Base-by-base conservation (phyloP, 495 filamentous ascomycete genomes). In the Cudoniella acicularis region DNA sequence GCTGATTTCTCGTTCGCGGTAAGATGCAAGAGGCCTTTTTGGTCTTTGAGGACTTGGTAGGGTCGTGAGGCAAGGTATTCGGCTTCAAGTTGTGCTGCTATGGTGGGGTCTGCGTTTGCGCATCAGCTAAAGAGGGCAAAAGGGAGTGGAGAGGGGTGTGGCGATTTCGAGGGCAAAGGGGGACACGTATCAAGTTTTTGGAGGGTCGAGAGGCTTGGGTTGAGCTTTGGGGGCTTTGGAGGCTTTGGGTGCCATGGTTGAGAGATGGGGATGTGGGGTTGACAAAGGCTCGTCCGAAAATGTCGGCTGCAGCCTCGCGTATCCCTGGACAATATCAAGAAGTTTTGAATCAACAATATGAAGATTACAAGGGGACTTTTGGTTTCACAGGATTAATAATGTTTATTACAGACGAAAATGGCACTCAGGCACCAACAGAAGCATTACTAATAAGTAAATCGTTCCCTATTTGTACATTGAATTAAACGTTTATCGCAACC, bases 241-340 rank as follows among this genome's bases (percentile, higher is more conserved):
- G 21, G 52, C 3, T 40, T 64, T 67, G 45, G 65, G 65, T 36
- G 65, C 65, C 65, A 67, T 67, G 42, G 50, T 54, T 47, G 40
- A 20, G 22, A 23, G 6, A 21, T 20, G 41, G 26, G 47, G 54
- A 45, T 46, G 62, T 42, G 48, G 49, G 52, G 36, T 13, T 11
- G 22, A 23, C 53, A 60, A 64, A 61, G 57, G 49, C 49, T 54
- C 51, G 3, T 16, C 25, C n/a, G 22, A 58, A 30, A 59, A 48
- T 56, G 51, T 65, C 58, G 61, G 63, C 43, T 17, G 13, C 43
- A 47, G 43, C 63, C 63, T 65, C 55, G 63, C 52, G n/a, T 36
- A 36, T 13, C 30, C 30, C 4, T 36, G 30, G 13, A 36, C 53
- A 56, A 56, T 56, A 56, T 43, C 17, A 54, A 54, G 26, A 6